Evolutionary conservation across 2,329 filamentous ascomycete species (phyloP), one percentile per base, ranked within the genome.

Genomic region (Ophiostoma tasmaniense): DNA sequence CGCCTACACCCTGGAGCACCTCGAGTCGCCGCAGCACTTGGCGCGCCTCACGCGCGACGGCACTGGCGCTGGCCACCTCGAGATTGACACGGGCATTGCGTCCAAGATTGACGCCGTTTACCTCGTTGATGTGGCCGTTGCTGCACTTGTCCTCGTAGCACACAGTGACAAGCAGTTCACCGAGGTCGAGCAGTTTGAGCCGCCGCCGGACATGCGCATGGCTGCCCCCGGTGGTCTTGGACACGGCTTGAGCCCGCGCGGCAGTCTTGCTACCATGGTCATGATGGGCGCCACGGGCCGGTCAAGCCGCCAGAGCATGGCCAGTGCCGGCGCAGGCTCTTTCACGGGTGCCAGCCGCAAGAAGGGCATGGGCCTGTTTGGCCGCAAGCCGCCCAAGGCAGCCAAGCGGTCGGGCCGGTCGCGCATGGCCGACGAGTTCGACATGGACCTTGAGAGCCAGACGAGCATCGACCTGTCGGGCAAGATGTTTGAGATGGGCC

Each of bases 1-100:
- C 10, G 86, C 88, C 77, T 89, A 89, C 75, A 85, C 84, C 17
- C 84, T 89, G 14, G 87, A 89, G 78, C 87, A 89, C 74, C 80
- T 86, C 71, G 86, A 89, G 76, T 83, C 83, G 67, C 85, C 87
- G 4, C 81, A 82, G 67, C 86, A 87, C 73, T 78, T 89, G 3
- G 87, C 85, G 33, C 83, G 85, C 69, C 79, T 89, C 37, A 87
- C 85, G 20, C 82, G 85, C 66, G 86, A 88, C 75, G 85, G 83
- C 62, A 83, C 85, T 0, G 87, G 87, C 20, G 79, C 78, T 6
- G 87, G 87, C 20, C 87, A 81, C 78, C 76, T 89, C 61, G 86
- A 89, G 78, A 75, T 89, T 8, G 86, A 87, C 77, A 89, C 87
- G 0, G 80, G 80, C 17, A 81, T 89, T 55, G 87, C 87, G 0